Base-by-base conservation (phyloP, 2,329 filamentous ascomycete genomes). In the Nemania sp. region DNA sequence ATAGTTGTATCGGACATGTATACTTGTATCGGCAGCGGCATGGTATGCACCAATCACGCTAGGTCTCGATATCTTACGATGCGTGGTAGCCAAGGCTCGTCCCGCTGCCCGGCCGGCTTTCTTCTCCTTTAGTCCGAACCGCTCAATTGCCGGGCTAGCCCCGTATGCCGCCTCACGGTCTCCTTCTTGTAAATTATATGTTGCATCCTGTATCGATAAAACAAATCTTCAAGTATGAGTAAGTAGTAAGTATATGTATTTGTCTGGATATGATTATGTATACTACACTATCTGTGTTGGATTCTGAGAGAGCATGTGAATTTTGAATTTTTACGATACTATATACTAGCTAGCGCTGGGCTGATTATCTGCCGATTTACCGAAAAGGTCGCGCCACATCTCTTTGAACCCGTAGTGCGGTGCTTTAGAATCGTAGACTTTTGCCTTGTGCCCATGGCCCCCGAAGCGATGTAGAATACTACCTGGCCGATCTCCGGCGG, bases 381-480 rank as follows among this genome's bases (percentile, higher is more conserved):
- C 54, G 56, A 71, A 97, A 11, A 97, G 72, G 76, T 98, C 94
- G 69, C 85, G 85, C 92, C 92, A 97, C 77, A 97, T 90, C 74
- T 98, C 87, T 72, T 84, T 90, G 64, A 97, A 87, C 6, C 95
- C 94, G 77, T 97, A 98, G 57, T 90, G 86, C 55, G 88, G 86
- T 57, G 83, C 83, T 62, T 84, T 83, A 60, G 90, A 90, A 69
- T 97, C 93, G 69, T 91, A 85, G 7, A 97, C 84, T 52, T 81
- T 83, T 11, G 82, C 84, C 15, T 81, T 81, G 48, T 78, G 74
- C 13, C 79, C 77, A 49, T 80, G 78, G 2, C 79, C 80, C 34
- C 74, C 72, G 39, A 96, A 81, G 18, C 82, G 82, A 34, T 87
- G 86, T 65, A 94, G 71, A 1, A 94, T 76, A 1, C 85, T 81